Base-by-base conservation (phyloP, 805 yeast genomes). In the Kuraishia hungarica region DNA sequence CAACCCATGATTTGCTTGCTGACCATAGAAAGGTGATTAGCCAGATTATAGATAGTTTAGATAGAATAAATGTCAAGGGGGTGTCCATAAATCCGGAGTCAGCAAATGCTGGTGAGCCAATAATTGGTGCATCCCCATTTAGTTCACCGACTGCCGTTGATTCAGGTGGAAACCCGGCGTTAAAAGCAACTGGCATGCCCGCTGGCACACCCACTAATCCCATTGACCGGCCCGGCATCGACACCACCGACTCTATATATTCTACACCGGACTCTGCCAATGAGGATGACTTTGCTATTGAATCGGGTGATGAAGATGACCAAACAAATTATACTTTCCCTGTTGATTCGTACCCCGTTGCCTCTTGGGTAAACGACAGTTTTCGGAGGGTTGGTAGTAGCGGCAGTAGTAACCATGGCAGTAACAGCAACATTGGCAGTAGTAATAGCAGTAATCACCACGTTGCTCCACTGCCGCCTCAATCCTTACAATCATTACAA, bases 1-100 rank as follows among this genome's bases (percentile, higher is more conserved):
- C 76, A 39, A 73, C 84, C 51, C 97, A 93, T 60, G 98, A 94
- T 61, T 75, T 78, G 20, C 72, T 93, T 2, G 70, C 79, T 2
- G 97, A 92, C 54, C 97, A 89, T 55, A 76, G 79, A 24, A 77
- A 76, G 10, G 63, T 80, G 19, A 72, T 90, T 2, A 60, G 69
- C 3, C 62, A 67, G 54, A 72, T 83, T 39, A 66, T 71, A 22
- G 82, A 78, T 47, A 67, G 75, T 23, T 60, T 80, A 46, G 53
- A 59, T 13, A 15, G 43, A 15, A 35, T 35, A 15, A 8, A 35
- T 15, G 43, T 35, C 1, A 61, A 59, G 43, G 39, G 59, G 54
- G 60, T 69, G n/a, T 17, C 43, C 43, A 35, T n/a, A n/a, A n/a
- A n/a, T n/a, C n/a, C n/a, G n/a, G n/a, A n/a, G n/a, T n/a, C n/a